A percentile compares a stretch with the other conserved stretches of the same genome.
These are phyloP conservation scores for Paraphaeosphaeria minitans DNA, from an alignment of 2,329 filamentous ascomycete genomes.

Conservation along the genomic window DNA sequence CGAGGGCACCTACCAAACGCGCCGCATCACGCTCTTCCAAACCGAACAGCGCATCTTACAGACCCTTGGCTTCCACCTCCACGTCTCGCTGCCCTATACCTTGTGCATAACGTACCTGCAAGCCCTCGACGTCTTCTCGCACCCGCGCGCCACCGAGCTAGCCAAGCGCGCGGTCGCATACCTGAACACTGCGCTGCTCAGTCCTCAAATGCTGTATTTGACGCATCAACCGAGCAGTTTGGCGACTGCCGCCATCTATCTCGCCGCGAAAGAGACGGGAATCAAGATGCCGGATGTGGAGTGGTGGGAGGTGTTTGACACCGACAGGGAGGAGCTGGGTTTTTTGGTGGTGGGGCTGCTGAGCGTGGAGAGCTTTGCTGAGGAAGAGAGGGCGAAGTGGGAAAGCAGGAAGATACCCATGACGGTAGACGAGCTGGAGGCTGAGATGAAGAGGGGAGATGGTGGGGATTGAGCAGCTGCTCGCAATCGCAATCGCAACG, in stretches of 20 bases:
- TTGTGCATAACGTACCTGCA: slow-evolving; percentile 92
- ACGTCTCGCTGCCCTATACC: slow-evolving; percentile 83
- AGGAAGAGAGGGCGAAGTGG: slow-evolving; percentile 63
- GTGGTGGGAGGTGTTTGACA: slow-evolving; percentile 99
- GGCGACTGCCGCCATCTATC: slow-evolving; percentile 87
- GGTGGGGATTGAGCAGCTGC: slow-evolving; percentile 12
- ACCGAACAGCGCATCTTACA: slow-evolving; percentile 79
- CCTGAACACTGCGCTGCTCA: slow-evolving; percentile 84
- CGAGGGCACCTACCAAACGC: slow-evolving; percentile 71
- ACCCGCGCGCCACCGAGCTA: slow-evolving; percentile 56
- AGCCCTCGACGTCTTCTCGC: slow-evolving; percentile 71
- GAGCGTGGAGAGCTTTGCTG: slow-evolving; percentile 75
- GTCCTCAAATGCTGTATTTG: slow-evolving; percentile 85
- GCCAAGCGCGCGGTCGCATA: slow-evolving; percentile 72
- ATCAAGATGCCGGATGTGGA: slow-evolving; percentile 80
- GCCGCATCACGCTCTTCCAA: slow-evolving; percentile 68
- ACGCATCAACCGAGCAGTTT: slow-evolving; percentile 89
- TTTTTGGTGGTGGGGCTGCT: slow-evolving; percentile 87
- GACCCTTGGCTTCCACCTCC: slow-evolving; percentile 78
- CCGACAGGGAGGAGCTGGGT: slow-evolving; percentile 90
- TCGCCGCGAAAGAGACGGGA: slow-evolving; percentile 77
- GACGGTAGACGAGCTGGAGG: slow-evolving; percentile 62
- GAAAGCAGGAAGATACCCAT: slow-evolving; percentile 60
- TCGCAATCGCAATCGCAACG: not conserved
- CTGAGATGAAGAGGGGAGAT: slow-evolving; percentile 61